These are phyloP conservation scores for Pinus taeda DNA, from an alignment of 75 land plant species.

Conservation along the genomic window DNA sequence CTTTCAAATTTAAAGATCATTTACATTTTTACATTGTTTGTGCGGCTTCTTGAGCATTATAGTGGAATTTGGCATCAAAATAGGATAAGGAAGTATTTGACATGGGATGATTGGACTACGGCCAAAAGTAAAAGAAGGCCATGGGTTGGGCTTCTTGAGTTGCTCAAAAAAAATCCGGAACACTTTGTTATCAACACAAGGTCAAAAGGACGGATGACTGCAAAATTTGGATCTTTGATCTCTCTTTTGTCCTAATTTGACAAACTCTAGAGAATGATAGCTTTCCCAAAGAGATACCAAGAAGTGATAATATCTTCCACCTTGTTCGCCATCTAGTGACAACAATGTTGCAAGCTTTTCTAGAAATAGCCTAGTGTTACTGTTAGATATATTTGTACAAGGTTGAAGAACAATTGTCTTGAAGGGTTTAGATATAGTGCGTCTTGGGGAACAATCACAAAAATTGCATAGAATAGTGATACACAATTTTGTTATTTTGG, in stretches of 20 bases:
- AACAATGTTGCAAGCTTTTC: no score
- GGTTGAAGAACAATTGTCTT: no score
- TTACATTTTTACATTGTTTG: constrained; percentile 4
- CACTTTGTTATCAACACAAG: constrained; percentile 92
- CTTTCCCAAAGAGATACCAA: no score
- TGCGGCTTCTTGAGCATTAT: constrained; percentile 69
- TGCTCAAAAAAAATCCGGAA: constrained; percentile 75
- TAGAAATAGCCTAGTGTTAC: no score
- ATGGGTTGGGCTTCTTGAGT: constrained; percentile 74
- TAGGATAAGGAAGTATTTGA: constrained; percentile 69
- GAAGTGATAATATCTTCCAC: no score
- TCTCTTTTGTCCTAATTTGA: constrained; percentile 52
- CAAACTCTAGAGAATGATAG: not conserved
- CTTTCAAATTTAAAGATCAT: not conserved
- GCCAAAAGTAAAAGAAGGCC: constrained; percentile 62
- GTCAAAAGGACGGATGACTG: constrained; percentile 67
- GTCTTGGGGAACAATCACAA: no score
- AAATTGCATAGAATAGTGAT: no score
- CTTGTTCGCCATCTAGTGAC: no score
- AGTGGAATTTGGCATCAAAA: constrained; percentile 60
- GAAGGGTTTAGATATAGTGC: no score
- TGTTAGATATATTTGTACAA: no score
- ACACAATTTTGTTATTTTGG: no score
- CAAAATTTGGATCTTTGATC: constrained; percentile 84
- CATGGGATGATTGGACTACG: constrained; percentile 60